These are phyloP conservation scores for Plasmodium knowlesi DNA, from an alignment of 169 alveolate species.

Conservation along the genomic window DNA sequence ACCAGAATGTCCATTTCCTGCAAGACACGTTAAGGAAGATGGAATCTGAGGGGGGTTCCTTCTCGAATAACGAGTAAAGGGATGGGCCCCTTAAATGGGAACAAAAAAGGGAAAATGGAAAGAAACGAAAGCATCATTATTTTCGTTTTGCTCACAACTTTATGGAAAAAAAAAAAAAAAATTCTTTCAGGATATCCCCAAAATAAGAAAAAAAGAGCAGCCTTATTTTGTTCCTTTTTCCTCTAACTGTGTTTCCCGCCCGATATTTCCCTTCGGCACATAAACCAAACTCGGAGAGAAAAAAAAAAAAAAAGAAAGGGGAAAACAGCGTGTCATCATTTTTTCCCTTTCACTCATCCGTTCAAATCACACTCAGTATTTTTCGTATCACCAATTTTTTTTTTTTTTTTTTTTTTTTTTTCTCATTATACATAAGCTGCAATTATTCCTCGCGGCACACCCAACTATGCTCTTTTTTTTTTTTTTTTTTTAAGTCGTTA, in stretches of 20 bases:
- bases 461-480: background rate
- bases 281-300: background rate
- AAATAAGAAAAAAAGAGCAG: background rate
- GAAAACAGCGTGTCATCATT: background rate
- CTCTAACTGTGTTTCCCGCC: background rate
- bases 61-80: background rate
- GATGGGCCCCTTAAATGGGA: background rate
- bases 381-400: background rate
- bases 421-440: background rate
- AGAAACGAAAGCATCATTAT: background rate
- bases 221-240: background rate
- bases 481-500: background rate
- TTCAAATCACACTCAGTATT: background rate
- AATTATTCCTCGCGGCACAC: background rate
- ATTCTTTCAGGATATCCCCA: too few relatives aligned
- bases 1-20: constrained; percentile 39
- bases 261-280: background rate
- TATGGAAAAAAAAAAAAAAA: background rate
- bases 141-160: background rate
- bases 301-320: background rate
- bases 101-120: background rate
- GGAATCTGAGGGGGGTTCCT: background rate
- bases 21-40: constrained; percentile 45
- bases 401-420: background rate
- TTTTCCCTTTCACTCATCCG: background rate